Conservation (phyloP, 768 basidiomycete species). For the Erythrobasidium yunnanense region DNA sequence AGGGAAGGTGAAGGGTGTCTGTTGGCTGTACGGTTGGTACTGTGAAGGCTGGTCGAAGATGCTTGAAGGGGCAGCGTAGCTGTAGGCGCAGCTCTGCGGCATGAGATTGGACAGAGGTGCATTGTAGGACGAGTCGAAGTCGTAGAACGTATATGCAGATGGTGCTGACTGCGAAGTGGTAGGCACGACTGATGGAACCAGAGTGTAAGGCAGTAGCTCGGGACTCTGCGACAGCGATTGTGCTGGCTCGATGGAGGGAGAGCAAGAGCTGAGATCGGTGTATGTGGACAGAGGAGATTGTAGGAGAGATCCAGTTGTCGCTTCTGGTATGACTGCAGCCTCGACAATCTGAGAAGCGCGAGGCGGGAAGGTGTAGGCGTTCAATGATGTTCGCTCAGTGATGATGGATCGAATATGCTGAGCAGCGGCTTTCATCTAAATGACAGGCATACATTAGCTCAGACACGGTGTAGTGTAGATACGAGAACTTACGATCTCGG, state of each 20-base stretch:
- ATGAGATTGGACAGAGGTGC: not conserved
- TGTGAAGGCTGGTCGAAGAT: not conserved
- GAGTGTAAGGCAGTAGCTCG: not conserved
- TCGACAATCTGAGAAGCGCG: not conserved
- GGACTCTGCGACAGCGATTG: not conserved
- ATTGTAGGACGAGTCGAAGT: not conserved
- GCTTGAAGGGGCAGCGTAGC: not conserved
- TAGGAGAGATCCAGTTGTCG: not conserved
- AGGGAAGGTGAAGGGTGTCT: not conserved
- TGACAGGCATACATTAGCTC: not conserved
- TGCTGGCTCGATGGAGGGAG: too few relatives aligned
- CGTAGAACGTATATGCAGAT: not conserved
- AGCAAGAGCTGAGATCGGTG: not conserved
- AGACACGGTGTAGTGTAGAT: not conserved
- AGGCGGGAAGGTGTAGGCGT: constrained; percentile 17
- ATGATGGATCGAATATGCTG: not conserved
- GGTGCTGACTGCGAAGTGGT: not conserved
- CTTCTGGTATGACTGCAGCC: not conserved
- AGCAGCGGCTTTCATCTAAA: not conserved
- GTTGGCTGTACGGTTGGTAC: not conserved
- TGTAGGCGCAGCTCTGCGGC: constrained; percentile 1
- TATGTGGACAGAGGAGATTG: not conserved
- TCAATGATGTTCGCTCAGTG: constrained; percentile 1
- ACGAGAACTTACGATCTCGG: constrained; percentile 8
- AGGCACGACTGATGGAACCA: not conserved